phyloP scores from a whole-genome alignment of 2,329 filamentous ascomycete species.

The Rhytidhysteron rufulum region DNA sequence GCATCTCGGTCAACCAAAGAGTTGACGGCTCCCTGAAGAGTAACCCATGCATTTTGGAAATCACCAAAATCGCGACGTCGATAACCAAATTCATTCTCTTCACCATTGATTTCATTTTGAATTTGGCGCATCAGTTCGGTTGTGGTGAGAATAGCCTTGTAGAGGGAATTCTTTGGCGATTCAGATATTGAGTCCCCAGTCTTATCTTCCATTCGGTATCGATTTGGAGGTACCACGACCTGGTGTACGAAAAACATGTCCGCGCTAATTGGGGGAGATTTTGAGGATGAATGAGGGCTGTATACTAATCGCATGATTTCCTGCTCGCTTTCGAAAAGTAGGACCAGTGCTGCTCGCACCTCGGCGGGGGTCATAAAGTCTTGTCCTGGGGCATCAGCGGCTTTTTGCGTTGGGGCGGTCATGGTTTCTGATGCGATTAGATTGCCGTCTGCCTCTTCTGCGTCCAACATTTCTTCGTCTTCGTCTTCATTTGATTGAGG shows the following conservation, averaged over 20 bases:
- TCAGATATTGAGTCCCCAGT: constrained; percentile 83
- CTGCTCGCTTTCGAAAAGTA: constrained; percentile 83
- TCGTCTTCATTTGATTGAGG: constrained; percentile 40
- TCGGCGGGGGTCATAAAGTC: constrained; percentile 80
- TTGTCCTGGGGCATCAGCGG: constrained; percentile 46
- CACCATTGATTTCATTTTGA: constrained; percentile 61
- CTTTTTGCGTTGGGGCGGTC: constrained; percentile 33
- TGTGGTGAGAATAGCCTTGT: constrained; percentile 76
- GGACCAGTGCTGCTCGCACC: constrained; percentile 70
- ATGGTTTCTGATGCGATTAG: constrained; percentile 47
- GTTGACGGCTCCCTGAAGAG: constrained; percentile 86
- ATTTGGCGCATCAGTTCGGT: constrained; percentile 73
- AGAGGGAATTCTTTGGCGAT: constrained; percentile 80
- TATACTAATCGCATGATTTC: constrained; percentile 85
- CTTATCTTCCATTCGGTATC: constrained; percentile 80
- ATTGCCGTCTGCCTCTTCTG: constrained; percentile 44
- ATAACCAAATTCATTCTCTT: constrained; percentile 34
- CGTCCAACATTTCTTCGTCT: constrained; percentile 29
- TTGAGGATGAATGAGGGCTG: constrained; percentile 64
- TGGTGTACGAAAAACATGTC: constrained; percentile 94
- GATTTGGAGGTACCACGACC: constrained; percentile 86
- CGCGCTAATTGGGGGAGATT: constrained; percentile 58
- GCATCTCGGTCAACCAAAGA: constrained; percentile 87
- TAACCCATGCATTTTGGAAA: constrained; percentile 76
- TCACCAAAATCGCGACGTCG: constrained; percentile 65